These are phyloP conservation scores for Vaccinium vitisidaea DNA, from an alignment of 148 eudicot genomes.

Conservation along the genomic window DNA sequence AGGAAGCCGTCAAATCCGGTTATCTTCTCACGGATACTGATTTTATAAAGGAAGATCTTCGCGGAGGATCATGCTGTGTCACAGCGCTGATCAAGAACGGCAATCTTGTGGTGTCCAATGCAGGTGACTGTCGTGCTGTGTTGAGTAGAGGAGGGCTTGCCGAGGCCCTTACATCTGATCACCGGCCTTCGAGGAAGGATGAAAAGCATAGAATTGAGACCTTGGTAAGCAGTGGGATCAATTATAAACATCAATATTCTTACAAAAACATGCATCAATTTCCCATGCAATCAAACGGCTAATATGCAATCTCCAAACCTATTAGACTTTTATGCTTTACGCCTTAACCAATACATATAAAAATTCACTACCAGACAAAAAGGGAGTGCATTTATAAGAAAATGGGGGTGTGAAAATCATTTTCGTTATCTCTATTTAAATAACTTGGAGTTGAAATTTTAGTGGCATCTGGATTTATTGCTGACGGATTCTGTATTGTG, in stretches of 20 bases:
- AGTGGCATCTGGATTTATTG: no score
- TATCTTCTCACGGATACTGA: slow-evolving; percentile 47
- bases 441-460: no score
- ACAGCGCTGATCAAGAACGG: slow-evolving; percentile 48
- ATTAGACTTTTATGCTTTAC: no score
- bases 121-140: slow-evolving; percentile 76
- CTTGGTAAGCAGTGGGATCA: slow-evolving; percentile 40
- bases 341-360: no score
- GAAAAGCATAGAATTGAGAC: slow-evolving; percentile 48
- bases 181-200: slow-evolving; percentile 45
- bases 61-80: slow-evolving; percentile 59
- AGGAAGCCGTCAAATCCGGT: slow-evolving; percentile 42
- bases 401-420: no score
- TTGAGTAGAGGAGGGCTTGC: slow-evolving; percentile 58
- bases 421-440: no score
- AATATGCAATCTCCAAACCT: no score
- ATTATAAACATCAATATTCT: no score
- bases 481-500: neutral
- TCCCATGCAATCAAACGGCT: no score
- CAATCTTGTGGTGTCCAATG: slow-evolving; percentile 51
- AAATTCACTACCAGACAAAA: no score
- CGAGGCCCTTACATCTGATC: slow-evolving; percentile 57
- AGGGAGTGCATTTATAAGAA: no score
- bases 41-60: slow-evolving; percentile 37
- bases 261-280: no score